These are phyloP conservation scores for Ascochyta lentis DNA, from an alignment of 2,329 filamentous ascomycete species.

Conservation along the genomic window DNA sequence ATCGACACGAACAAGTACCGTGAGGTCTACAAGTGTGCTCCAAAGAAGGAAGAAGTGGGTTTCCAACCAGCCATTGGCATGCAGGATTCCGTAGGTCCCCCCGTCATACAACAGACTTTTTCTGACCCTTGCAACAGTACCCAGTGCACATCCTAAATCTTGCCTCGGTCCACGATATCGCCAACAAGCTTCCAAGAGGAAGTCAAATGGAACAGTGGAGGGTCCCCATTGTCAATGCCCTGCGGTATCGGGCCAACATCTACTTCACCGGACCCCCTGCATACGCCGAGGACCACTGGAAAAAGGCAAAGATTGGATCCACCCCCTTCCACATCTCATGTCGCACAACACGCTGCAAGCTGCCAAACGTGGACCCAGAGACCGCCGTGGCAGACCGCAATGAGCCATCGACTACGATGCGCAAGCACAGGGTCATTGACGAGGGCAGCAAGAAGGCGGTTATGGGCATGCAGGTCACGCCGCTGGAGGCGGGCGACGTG, in stretches of 20 bases:
- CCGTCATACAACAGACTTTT: not conserved
- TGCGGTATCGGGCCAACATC: slow-evolving; percentile 75
- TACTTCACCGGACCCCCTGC: slow-evolving; percentile 68
- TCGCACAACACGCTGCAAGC: slow-evolving; percentile 71
- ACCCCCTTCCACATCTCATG: slow-evolving; percentile 62
- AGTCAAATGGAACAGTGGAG: slow-evolving; percentile 36
- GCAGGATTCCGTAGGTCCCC: slow-evolving; percentile 67
- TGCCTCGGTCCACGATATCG: slow-evolving; percentile 67
- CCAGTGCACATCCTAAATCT: slow-evolving; percentile 73
- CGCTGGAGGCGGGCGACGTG: slow-evolving; percentile 47
- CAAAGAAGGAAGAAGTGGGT: slow-evolving; percentile 63
- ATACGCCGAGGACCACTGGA: slow-evolving; percentile 76
- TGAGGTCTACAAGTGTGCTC: slow-evolving; percentile 67
- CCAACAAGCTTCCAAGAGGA: slow-evolving; percentile 60
- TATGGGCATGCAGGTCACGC: slow-evolving; percentile 71
- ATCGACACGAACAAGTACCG: slow-evolving; percentile 65
- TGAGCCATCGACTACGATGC: slow-evolving; percentile 66
- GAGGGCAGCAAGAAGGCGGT: slow-evolving; percentile 65
- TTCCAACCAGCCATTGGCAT: slow-evolving; percentile 72
- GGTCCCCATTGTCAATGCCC: slow-evolving; percentile 60
- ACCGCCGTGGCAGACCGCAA: slow-evolving; percentile 62
- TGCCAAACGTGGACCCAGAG: slow-evolving; percentile 72
- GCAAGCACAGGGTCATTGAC: slow-evolving; percentile 66
- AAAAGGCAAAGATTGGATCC: slow-evolving; percentile 57
- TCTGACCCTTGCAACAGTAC: slow-evolving; percentile 57